Evolutionary conservation across 176 grass and related monocot species (phyloP), one percentile per base, ranked within the genome.

Genomic region (Saccharum officinarum): DNA sequence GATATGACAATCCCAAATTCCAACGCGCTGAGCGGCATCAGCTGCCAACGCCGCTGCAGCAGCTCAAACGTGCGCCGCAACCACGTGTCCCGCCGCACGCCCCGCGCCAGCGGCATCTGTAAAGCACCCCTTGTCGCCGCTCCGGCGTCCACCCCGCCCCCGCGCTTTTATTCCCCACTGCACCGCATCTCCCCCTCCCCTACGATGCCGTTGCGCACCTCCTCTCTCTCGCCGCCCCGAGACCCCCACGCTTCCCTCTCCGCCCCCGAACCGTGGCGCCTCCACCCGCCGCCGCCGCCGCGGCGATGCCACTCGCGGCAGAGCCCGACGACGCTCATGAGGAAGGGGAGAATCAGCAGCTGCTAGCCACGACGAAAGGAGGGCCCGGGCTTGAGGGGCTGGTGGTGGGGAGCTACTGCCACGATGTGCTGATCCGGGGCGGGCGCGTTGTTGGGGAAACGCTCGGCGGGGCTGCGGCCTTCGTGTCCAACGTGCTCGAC

Each of bases 351-450:
- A 1, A 59, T 42, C 11, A 68, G 78, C 73, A 12, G 72, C 10
- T 18, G 23, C 67, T 23, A 45, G 10, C 0, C 15, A 12, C 1
- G 1, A 39, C 10, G 16, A 39, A 76, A 37, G 49, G 64, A 18
- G 49, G n/a, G 11, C 18, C 41, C 16, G 74, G 63, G 40, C 71
- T 82, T 20, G 57, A 87, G 36, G 75, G 88, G 10, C 80, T 95
- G 38, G 80, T 98, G 73, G 90, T 96, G 70, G 97, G 97, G 18
- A 99, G 91, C 92, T 99, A 99, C 88, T 99, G 97, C 81, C 97
- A 99, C 92, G 97, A 99, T 76, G 93, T 99, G 26, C 90, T 96
- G 57, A 89, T 92, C 67, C 93, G 90, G 25, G 92, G 83, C 23
- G 90, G 84, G 36, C 65, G 55, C 65, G 64, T 89, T 15, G 92